A percentile compares a stretch with the other conserved stretches of the same genome.
These are phyloP conservation scores for Hygrophorus pudorinus DNA, from an alignment of 768 basidiomycete genomes.

Conservation along the genomic window DNA sequence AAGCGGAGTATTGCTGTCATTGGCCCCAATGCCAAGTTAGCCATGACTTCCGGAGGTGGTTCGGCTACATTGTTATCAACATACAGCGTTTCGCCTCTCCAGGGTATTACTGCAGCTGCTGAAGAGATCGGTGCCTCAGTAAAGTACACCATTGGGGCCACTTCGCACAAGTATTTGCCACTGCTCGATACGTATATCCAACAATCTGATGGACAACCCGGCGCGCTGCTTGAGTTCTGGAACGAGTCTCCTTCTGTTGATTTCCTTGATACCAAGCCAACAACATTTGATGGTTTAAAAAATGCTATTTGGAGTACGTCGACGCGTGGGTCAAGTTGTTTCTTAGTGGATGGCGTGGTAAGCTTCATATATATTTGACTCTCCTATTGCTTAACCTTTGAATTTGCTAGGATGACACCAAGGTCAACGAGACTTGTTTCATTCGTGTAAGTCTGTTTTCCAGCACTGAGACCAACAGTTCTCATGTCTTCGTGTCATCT, in stretches of 20 bases:
- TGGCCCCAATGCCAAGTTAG: slow-evolving; percentile 48
- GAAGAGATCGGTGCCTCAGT: slow-evolving; percentile 36
- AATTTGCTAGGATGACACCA: slow-evolving; percentile 4
- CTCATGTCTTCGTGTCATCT: not conserved
- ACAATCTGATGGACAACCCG: slow-evolving; percentile 27
- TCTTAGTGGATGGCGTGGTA: slow-evolving; percentile 8
- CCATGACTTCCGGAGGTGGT: slow-evolving; percentile 49
- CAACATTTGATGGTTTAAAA: not conserved
- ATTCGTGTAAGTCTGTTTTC: slow-evolving; percentile 3
- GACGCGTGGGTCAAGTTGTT: slow-evolving; percentile 3
- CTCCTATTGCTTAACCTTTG: not conserved
- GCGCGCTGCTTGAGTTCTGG: slow-evolving; percentile 33
- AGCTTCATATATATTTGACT: not conserved
- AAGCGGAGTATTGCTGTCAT: slow-evolving; percentile 51
- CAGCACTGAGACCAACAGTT: not conserved
- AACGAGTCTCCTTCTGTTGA: slow-evolving; percentile 26
- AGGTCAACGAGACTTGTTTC: slow-evolving; percentile 6
- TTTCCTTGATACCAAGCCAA: slow-evolving; percentile 22
- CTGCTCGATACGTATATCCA: slow-evolving; percentile 37
- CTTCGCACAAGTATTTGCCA: slow-evolving; percentile 39
- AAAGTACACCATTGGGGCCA: slow-evolving; percentile 33
- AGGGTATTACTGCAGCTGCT: slow-evolving; percentile 38
- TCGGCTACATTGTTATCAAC: slow-evolving; percentile 42
- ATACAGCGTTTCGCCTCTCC: slow-evolving; percentile 46
- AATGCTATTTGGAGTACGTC: slow-evolving; percentile 3